Conservation (phyloP, 1,284 basidiomycete species). For the Bjerkandera adusta region DNA sequence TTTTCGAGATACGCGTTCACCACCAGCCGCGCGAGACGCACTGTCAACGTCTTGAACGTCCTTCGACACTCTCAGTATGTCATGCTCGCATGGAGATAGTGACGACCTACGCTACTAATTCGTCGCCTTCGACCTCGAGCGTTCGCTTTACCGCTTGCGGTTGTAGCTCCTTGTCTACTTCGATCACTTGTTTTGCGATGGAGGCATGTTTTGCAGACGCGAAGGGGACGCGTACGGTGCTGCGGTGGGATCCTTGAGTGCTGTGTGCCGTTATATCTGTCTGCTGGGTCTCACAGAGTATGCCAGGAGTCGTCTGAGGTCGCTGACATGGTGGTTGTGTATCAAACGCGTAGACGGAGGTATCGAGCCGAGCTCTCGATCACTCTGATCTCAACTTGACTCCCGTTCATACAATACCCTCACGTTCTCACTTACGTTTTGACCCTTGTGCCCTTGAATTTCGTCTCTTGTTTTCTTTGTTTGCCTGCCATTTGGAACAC, state of each 20-base stretch:
- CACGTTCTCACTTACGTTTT: not conserved
- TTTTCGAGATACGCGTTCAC: conserved; percentile 87
- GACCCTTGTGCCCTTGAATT: not conserved
- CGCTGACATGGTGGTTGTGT: too few species aligned
- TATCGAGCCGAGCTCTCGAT: not conserved
- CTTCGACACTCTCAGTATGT: conserved; percentile 33
- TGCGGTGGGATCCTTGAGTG: too few species aligned
- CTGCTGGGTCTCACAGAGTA: too few species aligned
- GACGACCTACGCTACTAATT: conserved; percentile 63
- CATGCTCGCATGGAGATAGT: conserved; percentile 15
- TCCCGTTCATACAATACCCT: not conserved
- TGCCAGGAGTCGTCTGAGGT: too few species aligned
- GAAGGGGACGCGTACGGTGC: conserved; percentile 78
- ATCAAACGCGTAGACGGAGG: not conserved
- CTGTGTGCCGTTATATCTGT: too few species aligned
- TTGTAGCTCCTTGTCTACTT: conserved; percentile 84
- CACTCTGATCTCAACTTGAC: not conserved
- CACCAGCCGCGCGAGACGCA: conserved; percentile 79
- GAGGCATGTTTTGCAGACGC: conserved; percentile 67
- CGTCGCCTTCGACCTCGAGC: conserved; percentile 62
- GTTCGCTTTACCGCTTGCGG: conserved; percentile 71
- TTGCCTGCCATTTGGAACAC: too few species aligned
- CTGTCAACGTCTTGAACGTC: conserved; percentile 71
- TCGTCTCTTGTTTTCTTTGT: not conserved
- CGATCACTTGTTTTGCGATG: conserved; percentile 78